Evolutionary conservation across 345 rosid genomes (phyloP), one percentile per base, ranked within the genome.

Genomic region (Citrus cavaleriei): DNA sequence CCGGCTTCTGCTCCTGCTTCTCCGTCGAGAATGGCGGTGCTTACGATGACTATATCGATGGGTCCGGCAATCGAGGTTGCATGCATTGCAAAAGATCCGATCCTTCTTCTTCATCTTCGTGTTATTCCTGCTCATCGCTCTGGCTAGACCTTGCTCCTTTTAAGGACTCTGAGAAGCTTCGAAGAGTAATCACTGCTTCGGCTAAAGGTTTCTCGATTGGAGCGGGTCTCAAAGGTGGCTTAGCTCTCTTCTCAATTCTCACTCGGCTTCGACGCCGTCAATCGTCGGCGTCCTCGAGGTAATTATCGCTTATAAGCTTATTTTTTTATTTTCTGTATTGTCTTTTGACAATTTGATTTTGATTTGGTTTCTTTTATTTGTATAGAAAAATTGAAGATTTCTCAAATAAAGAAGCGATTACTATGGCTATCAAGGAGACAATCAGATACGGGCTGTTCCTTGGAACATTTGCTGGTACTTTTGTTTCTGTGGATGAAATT

Each of bases 171-270:
- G 96, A 93, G 66, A 93, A 89, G 87, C 81, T 95, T 32, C 74
- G 88, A 38, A 89, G 99, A 84, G 81, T 91, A 34, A 25, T 92
- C 32, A 81, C 85, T 12, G 97, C 99, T 71, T 87, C 93, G 2
- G 85, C 63, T 13, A 95, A 89, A 87, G 97, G 97, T 60, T 95
- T 93, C 89, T 88, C 98, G 34, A 91, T 95, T 49, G 99, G 99
- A 71, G 93, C 98, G 22, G 99, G 99, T 40, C 85, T 95, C 59
- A 93, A 93, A 90, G 99, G 99, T 25, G 99, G 99, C 76, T 84
- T 95, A 25, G 91, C 93, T 72, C 81, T 95, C 78, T 95, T 95
- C 87, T 89, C 97, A 5, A 80, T 93, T 84, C 83, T 95, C 9
- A 86, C 89, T 72, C 88, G 96, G 59, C 85, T 92, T 80, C 86